A percentile compares a stretch with the other conserved stretches of the same genome.
phyloP scores from a whole-genome alignment of 2,329 filamentous ascomycete genomes.

The Ophiostoma pallidulum region DNA sequence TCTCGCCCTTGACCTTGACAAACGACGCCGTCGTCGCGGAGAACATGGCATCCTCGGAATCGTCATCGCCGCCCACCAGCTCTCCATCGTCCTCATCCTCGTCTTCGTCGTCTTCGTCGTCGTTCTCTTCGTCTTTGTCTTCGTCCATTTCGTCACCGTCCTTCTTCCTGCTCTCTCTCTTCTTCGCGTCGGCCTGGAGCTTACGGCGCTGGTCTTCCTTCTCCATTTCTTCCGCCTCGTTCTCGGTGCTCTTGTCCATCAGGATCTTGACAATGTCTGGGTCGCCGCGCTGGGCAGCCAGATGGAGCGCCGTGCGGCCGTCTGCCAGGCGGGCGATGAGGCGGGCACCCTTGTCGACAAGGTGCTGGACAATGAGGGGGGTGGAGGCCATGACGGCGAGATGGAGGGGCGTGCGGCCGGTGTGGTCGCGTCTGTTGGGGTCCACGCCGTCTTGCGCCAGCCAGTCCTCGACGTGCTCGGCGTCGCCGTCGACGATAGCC shows the following conservation, averaged over 20 bases:
- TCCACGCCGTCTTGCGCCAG: conserved; percentile 57
- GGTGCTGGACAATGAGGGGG: conserved; percentile 57
- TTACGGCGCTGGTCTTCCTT: conserved; percentile 41
- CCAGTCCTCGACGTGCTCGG: conserved; percentile 64
- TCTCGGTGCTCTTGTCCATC: conserved; percentile 63
- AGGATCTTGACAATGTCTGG: conserved; percentile 61
- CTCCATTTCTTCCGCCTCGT: conserved; percentile 58
- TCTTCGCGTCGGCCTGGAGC: conserved; percentile 8
- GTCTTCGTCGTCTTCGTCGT: conserved; percentile 15
- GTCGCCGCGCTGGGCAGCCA: conserved; percentile 63
- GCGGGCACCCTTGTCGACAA: conserved; percentile 64
- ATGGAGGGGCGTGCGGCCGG: conserved; percentile 69
- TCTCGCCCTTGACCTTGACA: conserved; percentile 49
- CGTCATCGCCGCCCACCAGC: conserved; percentile 35
- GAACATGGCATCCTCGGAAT: conserved; percentile 41
- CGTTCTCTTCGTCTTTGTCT: background rate
- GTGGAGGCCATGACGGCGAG: conserved; percentile 62
- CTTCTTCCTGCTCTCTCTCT: background rate
- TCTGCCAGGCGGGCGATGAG: conserved; percentile 68
- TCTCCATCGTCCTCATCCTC: conserved; percentile 29
- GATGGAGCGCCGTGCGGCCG: conserved; percentile 72
- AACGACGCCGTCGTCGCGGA: conserved; percentile 62
- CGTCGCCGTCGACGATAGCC: conserved; percentile 66
- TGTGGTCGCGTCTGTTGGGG: conserved; percentile 66
- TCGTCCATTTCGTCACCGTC: background rate